phyloP scores from a whole-genome alignment of 148 eudicot genomes.

The Oxyria digyna region DNA sequence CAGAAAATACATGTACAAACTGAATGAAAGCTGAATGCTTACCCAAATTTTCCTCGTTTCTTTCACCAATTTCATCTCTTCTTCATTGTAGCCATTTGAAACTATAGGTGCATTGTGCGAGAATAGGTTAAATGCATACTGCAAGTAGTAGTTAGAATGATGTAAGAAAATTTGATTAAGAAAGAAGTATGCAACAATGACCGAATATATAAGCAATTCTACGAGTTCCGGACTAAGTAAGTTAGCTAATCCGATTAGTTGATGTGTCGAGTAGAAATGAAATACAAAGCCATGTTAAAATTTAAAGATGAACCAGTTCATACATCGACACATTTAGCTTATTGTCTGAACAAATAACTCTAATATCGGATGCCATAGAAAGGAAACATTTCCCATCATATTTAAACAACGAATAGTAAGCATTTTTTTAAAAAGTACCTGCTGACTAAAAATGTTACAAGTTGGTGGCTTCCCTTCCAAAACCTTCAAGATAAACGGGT shows the following conservation, averaged over 20 bases:
- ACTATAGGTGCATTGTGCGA: conserved; percentile 94
- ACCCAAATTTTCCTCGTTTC: conserved; percentile 99
- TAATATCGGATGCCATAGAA: neutral
- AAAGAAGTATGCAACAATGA: neutral
- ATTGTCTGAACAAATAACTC: neutral
- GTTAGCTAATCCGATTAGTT: neutral
- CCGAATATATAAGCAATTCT: neutral
- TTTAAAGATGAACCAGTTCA: neutral
- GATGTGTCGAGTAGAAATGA: too few relatives aligned
- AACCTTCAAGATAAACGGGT: conserved; percentile 28
- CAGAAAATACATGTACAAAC: neutral
- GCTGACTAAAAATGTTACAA: conserved; percentile 78
- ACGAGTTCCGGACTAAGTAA: neutral
- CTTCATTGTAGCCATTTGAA: conserved; percentile 94
- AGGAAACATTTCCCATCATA: neutral
- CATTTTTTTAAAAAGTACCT: conserved; percentile 31
- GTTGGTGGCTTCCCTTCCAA: conserved; percentile 83
- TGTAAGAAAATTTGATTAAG: neutral
- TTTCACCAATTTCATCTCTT: conserved; percentile 95
- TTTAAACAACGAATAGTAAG: neutral
- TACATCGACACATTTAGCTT: neutral
- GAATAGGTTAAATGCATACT: conserved; percentile 98
- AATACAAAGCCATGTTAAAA: neutral
- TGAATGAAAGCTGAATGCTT: conserved; percentile 11
- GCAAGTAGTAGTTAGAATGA: conserved; percentile 21